Evolutionary conservation across 2,329 filamentous ascomycete genomes (phyloP), one percentile per base, ranked within the genome.

Genomic region (Escovopsis sp.): DNA sequence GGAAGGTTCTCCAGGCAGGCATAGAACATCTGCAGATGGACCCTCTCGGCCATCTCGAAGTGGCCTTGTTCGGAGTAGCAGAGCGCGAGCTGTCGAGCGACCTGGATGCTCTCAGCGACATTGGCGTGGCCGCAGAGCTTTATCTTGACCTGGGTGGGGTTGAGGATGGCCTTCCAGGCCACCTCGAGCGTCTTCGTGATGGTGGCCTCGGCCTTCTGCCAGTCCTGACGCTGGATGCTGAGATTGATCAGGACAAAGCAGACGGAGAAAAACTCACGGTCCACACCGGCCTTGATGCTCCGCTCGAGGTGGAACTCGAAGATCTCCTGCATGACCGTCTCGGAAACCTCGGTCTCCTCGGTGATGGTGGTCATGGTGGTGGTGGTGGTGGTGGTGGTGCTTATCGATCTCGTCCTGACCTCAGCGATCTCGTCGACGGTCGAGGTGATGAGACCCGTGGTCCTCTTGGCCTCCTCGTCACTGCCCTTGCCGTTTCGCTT

Each of bases 341-440:
- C 55, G 1, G 55, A 57, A 3, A 52, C 48, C 17, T 50, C 48
- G 0, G 43, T 46, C 8, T 25, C 21, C 21, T 25, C 21, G 1
- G 41, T 44, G 0, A 29, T 33, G 18, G 27, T 37, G 27, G 43
- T 46, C 0, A 42, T 55, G 1, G 50, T 56, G 0, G 50, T 59
- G 0, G 49, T 59, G 0, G 50, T 47, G 1, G 44, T 58, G 15
- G 15, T 14, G 28, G 28, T 31, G 15, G 15, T 31, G 21, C 21
- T 11, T 11, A 25, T 9, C 8, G 21, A 25, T 9, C 21, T 25
- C 7, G 21, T 9, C 21, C 21, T 25, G 21, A 25, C 21, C 39
- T 55, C 48, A 0, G 49, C 60, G 21, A 56, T 52, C 40, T 61
- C 57, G 31, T 59, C 52, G 2, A 59, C 54, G 2, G 59, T 55